Conservation (phyloP, 2,329 filamentous ascomycete species). For the Aspergillus latus region DNA sequence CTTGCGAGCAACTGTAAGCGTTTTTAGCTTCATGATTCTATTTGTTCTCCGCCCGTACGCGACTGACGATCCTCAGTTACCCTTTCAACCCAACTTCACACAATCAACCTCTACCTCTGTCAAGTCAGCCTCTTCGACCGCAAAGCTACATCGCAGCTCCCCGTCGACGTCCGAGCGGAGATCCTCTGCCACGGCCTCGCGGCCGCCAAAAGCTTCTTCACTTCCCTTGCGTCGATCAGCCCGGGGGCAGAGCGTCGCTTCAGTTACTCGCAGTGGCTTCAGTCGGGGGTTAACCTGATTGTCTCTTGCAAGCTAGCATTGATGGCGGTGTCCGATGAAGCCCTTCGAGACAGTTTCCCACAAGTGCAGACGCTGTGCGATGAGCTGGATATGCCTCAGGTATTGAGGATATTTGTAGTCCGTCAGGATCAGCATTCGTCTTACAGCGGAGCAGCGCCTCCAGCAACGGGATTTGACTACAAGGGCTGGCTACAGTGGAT, state of each 20-base stretch:
- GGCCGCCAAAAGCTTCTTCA: conserved; percentile 10
- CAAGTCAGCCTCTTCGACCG: conserved; percentile 37
- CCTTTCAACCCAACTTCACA: conserved; percentile 42
- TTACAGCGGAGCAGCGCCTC: not conserved
- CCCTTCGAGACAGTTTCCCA: not conserved
- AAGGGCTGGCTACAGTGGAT: not conserved
- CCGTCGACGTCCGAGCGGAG: conserved; percentile 10
- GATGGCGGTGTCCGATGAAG: not conserved
- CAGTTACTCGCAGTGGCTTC: conserved; percentile 44
- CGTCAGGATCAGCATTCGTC: not conserved
- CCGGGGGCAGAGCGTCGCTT: conserved; percentile 36
- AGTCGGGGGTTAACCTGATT: conserved; percentile 34
- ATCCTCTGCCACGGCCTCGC: conserved; percentile 16
- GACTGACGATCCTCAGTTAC: conserved; percentile 20
- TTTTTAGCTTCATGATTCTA: not conserved
- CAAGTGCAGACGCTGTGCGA: not conserved
- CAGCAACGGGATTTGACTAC: conserved; percentile 4
- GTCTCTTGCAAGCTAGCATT: conserved; percentile 15
- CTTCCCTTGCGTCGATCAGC: conserved; percentile 34
- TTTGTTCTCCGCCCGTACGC: not conserved
- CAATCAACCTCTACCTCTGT: conserved; percentile 41
- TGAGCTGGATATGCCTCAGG: not conserved
- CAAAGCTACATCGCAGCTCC: not conserved
- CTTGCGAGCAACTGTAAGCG: not conserved
- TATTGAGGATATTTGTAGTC: not conserved